Conservation (phyloP, 2,329 filamentous ascomycete species). For the Tolypocladium sp. region DNA sequence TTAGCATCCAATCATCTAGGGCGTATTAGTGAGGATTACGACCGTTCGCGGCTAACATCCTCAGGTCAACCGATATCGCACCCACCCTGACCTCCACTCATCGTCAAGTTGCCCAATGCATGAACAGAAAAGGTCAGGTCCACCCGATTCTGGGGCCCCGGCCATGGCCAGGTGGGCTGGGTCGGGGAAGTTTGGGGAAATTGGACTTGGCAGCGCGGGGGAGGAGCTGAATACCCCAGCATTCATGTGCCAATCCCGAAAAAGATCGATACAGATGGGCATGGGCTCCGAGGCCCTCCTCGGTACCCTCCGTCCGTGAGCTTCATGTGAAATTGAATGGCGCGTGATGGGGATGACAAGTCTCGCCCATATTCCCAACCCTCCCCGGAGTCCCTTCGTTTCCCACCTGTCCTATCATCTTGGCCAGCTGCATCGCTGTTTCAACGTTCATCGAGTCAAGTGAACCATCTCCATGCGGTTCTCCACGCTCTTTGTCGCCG, state of each 20-base stretch:
- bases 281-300: neutral
- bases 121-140: too few species aligned
- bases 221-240: neutral
- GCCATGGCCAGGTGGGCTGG: neutral
- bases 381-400: neutral
- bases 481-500: neutral
- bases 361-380: neutral
- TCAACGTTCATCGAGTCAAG: neutral
- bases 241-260: neutral
- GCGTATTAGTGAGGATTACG: neutral
- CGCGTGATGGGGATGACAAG: neutral
- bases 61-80: neutral
- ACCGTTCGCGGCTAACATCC: neutral
- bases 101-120: too few species aligned
- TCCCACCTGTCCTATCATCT: neutral
- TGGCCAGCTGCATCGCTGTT: neutral
- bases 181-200: neutral
- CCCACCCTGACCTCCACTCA: too few species aligned
- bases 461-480: neutral
- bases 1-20: neutral
- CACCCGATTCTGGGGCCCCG: too few species aligned
- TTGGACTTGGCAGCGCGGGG: neutral
- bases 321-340: neutral
- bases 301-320: neutral
- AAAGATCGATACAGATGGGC: neutral